A percentile compares a stretch with the other conserved stretches of the same genome.
Evolutionary conservation across 805 yeast species (phyloP).

Genomic region (Wickerhamomyces bisporus): DNA sequence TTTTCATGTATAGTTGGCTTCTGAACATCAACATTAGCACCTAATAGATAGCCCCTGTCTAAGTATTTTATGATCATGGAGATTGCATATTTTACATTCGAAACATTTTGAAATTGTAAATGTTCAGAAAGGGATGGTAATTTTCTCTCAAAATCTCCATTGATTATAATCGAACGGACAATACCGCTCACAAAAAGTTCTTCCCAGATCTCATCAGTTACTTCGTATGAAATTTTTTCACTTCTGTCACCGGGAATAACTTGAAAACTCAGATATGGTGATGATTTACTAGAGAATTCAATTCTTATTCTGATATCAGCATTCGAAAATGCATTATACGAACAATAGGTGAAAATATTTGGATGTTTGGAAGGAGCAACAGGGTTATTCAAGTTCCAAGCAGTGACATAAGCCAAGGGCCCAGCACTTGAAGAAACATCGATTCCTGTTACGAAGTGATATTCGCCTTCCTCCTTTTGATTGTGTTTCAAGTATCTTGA

Average conservation of each 20-base stretch:
- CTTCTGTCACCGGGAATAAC: slow-evolving; percentile 31
- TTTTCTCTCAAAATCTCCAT: slow-evolving; percentile 50
- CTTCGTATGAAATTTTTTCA: slow-evolving; percentile 27
- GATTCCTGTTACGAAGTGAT: slow-evolving; percentile 43
- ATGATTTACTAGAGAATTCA: slow-evolving; percentile 44
- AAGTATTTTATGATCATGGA: slow-evolving; percentile 12
- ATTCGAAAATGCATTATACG: slow-evolving; percentile 63
- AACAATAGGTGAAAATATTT: slow-evolving; percentile 46
- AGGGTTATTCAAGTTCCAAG: slow-evolving; percentile 25
- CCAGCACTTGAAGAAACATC: slow-evolving; percentile 40
- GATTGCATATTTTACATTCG: slow-evolving; percentile 11
- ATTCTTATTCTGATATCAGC: slow-evolving; percentile 70
- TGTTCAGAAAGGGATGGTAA: slow-evolving; percentile 54
- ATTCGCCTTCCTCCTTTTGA: slow-evolving; percentile 44
- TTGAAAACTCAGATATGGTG: slow-evolving; percentile 26
- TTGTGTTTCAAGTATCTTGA: slow-evolving; percentile 25
- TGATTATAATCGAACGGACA: slow-evolving; percentile 48
- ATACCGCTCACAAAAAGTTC: slow-evolving; percentile 56
- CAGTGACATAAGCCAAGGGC: slow-evolving; percentile 43
- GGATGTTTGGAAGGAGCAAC: slow-evolving; percentile 20
- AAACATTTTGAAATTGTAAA: slow-evolving; percentile 27
- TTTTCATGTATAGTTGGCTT: slow-evolving; percentile 60
- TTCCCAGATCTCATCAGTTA: slow-evolving; percentile 43
- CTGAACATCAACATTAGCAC: slow-evolving; percentile 61
- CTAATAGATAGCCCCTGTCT: slow-evolving; percentile 52